These are phyloP conservation scores for Macroventuria anomochaeta DNA, from an alignment of 2,329 filamentous ascomycete genomes.

Conservation along the genomic window DNA sequence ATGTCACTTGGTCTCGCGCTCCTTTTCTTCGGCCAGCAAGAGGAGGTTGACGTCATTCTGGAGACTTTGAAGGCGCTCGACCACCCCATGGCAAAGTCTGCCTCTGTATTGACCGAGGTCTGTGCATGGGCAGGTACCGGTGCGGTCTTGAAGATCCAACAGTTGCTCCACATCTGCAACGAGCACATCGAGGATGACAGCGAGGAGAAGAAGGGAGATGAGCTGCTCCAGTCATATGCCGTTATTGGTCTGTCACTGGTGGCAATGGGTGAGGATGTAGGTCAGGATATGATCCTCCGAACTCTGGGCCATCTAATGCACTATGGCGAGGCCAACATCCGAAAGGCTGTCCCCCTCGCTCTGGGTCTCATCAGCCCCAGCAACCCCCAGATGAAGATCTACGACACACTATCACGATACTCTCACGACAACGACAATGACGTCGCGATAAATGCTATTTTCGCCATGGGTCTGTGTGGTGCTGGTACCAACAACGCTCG, in stretches of 20 bases:
- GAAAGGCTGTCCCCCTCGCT: constrained; percentile 91
- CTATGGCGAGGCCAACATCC: constrained; percentile 96
- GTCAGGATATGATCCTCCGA: constrained; percentile 97
- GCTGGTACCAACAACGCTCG: constrained; percentile 98
- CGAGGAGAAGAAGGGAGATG: constrained; percentile 88
- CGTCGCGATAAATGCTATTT: constrained; percentile 97
- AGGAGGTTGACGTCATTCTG: constrained; percentile 97
- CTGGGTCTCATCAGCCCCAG: constrained; percentile 97
- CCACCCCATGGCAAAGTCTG: constrained; percentile 96
- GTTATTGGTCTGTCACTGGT: constrained; percentile 93
- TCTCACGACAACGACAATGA: constrained; percentile 99
- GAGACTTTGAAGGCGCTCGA: constrained; percentile 97
- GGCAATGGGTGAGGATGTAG: constrained; percentile 97
- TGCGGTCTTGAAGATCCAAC: constrained; percentile 95
- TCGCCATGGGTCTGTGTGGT: constrained; percentile 96
- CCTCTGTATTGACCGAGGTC: constrained; percentile 90
- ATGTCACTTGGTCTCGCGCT: constrained; percentile 92
- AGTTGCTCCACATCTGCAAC: constrained; percentile 96
- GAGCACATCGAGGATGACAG: constrained; percentile 95
- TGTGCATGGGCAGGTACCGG: constrained; percentile 98
- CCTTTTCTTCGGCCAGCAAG: constrained; percentile 94
- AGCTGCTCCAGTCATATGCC: constrained; percentile 93
- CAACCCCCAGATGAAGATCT: constrained; percentile 99
- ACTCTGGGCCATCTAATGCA: constrained; percentile 99
- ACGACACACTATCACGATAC: constrained; percentile 96